A percentile compares a stretch with the other conserved stretches of the same genome.
Conservation (phyloP, 2,329 filamentous ascomycete genomes). For the Fusarium ramigenum region DNA sequence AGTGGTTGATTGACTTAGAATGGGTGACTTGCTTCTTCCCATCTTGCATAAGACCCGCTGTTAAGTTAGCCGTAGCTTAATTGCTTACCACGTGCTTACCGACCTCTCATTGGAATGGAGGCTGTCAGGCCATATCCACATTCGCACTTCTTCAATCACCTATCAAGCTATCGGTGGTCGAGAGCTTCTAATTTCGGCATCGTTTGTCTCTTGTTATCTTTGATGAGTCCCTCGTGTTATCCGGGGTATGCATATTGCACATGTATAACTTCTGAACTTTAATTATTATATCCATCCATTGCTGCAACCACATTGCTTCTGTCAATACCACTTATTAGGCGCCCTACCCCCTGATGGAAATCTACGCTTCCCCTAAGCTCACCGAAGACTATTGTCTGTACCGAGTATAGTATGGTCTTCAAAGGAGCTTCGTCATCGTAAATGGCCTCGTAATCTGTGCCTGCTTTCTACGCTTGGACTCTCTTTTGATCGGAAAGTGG, state of each 20-base stretch:
- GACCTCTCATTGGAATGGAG: not conserved
- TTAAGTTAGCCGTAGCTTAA: not conserved
- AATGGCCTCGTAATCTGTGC: not conserved
- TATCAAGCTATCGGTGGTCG: not conserved
- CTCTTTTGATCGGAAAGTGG: constrained; percentile 1
- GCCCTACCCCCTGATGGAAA: not conserved
- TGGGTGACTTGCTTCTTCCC: not conserved
- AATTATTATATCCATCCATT: not conserved
- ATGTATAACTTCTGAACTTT: not conserved
- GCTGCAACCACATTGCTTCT: not conserved
- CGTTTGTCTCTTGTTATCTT: not conserved
- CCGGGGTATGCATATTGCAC: not conserved
- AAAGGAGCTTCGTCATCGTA: not conserved
- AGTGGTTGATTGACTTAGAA: not conserved
- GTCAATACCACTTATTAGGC: not conserved
- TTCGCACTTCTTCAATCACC: not conserved
- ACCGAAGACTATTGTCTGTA: not conserved
- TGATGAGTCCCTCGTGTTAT: not conserved
- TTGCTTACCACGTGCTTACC: not conserved
- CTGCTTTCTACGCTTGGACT: not conserved
- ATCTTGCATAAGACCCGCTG: not conserved
- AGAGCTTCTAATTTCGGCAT: constrained; percentile 7
- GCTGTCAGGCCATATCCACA: constrained; percentile 2
- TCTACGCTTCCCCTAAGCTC: not conserved
- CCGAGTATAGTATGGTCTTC: not conserved